A percentile compares a stretch with the other conserved stretches of the same genome.
Conservation (phyloP, 2,329 filamentous ascomycete species). For the Keithomyces neogunnii region DNA sequence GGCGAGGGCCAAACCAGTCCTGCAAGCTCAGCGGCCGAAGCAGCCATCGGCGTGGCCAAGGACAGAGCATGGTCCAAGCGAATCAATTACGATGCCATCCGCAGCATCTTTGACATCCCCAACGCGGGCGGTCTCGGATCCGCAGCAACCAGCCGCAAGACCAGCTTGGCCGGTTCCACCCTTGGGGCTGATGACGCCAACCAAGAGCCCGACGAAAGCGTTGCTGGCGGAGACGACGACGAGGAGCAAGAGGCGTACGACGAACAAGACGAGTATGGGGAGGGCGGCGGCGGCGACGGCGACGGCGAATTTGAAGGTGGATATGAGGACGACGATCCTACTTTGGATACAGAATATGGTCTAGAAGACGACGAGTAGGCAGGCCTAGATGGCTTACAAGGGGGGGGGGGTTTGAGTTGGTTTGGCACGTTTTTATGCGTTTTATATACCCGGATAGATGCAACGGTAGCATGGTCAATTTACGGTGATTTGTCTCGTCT, state of each 20-base stretch:
- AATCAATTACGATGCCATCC: constrained; percentile 63
- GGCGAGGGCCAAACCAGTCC: constrained; percentile 58
- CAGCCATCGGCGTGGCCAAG: constrained; percentile 59
- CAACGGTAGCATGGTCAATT: neutral
- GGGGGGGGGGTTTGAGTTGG: neutral
- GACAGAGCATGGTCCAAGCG: constrained; percentile 62
- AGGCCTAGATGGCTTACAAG: neutral
- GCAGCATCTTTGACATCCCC: constrained; percentile 45
- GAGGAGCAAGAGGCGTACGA: constrained; percentile 25
- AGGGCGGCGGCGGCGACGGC: constrained; percentile 22
- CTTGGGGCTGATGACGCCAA: constrained; percentile 26
- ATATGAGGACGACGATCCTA: constrained; percentile 27
- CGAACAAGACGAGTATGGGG: constrained; percentile 27
- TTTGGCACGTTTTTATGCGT: neutral
- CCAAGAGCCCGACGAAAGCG: constrained; percentile 26
- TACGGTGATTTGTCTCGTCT: neutral
- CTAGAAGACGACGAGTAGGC: constrained; percentile 6
- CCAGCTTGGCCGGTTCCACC: constrained; percentile 27
- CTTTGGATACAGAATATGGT: constrained; percentile 25
- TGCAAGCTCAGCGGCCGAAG: constrained; percentile 60
- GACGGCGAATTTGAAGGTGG: constrained; percentile 23
- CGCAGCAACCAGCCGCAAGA: constrained; percentile 38
- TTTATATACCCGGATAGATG: constrained; percentile 1
- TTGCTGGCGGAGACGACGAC: constrained; percentile 25
- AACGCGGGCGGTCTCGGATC: constrained; percentile 39